Evolutionary conservation across 805 yeast genomes (phyloP).

Genomic region (Saturnispora quitensis): DNA sequence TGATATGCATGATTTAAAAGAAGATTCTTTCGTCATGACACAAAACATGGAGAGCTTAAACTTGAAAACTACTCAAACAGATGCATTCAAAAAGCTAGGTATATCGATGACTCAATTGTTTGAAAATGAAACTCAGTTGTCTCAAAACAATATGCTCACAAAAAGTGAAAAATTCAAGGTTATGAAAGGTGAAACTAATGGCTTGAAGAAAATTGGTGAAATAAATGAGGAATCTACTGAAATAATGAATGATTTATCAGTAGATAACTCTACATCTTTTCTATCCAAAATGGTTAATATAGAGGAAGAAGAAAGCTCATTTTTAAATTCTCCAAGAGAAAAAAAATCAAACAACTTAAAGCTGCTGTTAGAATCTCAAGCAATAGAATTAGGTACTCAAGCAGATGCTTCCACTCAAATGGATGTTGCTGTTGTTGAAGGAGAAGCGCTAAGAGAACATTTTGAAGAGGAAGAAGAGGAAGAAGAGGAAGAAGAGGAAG

Average conservation of each 20-base stretch:
- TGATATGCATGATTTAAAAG: not conserved
- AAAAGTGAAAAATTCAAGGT: slow-evolving; percentile 14
- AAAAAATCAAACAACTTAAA: not conserved
- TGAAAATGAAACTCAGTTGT: slow-evolving; percentile 17
- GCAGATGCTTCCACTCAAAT: slow-evolving; percentile 3
- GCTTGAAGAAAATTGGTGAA: slow-evolving; percentile 4
- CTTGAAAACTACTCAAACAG: slow-evolving; percentile 12
- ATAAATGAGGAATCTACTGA: not conserved
- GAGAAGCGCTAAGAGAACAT: not conserved
- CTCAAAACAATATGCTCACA: slow-evolving; percentile 5
- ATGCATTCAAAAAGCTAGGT: slow-evolving; percentile 14
- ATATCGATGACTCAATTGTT: slow-evolving; percentile 21
- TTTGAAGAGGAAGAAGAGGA: slow-evolving; percentile 11
- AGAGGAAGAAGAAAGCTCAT: slow-evolving; percentile 8
- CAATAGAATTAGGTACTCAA: slow-evolving; percentile 2
- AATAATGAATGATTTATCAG: not conserved
- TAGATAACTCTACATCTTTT: not conserved
- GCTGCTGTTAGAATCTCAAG: not conserved
- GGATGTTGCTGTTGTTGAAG: not conserved
- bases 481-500: slow-evolving; percentile 15
- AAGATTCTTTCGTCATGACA: not conserved
- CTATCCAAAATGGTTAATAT: slow-evolving; percentile 1
- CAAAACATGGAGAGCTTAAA: slow-evolving; percentile 5
- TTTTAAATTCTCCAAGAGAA: not conserved
- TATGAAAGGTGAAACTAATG: slow-evolving; percentile 9